Conservation (phyloP, 2,329 filamentous ascomycete species). For the Penicillium sp. region DNA sequence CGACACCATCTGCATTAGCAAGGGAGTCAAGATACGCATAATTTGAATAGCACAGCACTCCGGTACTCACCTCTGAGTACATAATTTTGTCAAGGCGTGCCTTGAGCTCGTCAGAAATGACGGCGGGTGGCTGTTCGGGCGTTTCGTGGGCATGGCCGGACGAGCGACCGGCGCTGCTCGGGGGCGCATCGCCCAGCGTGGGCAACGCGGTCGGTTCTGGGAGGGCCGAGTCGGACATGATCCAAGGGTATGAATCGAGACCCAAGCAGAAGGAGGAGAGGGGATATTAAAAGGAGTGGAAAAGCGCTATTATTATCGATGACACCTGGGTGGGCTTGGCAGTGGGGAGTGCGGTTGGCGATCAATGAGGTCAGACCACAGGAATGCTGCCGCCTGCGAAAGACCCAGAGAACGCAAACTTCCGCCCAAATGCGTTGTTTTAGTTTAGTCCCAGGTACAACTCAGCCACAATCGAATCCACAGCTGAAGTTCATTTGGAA, state of each 20-base stretch:
- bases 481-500: background rate
- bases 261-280: background rate
- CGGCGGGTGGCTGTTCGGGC: slow-evolving; percentile 23
- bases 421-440: background rate
- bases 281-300: background rate
- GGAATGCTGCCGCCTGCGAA: slow-evolving; percentile 14
- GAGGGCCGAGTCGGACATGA: slow-evolving; percentile 33
- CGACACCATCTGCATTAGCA: slow-evolving; percentile 10
- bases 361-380: slow-evolving; percentile 19
- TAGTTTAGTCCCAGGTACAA: background rate
- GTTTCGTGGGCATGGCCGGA: slow-evolving; percentile 20
- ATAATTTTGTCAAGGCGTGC: slow-evolving; percentile 46
- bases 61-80: slow-evolving; percentile 46
- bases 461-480: slow-evolving; percentile 6
- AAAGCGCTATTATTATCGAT: slow-evolving; percentile 17
- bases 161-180: slow-evolving; percentile 31
- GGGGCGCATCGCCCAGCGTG: slow-evolving; percentile 30
- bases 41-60: background rate
- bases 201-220: slow-evolving; percentile 26
- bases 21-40: background rate
- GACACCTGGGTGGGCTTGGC: slow-evolving; percentile 16
- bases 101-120: slow-evolving; percentile 36
- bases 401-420: background rate
- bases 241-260: background rate
- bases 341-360: slow-evolving; percentile 15